Evolutionary conservation across 768 basidiomycete genomes (phyloP), one percentile per base, ranked within the genome.

Genomic region (Boletellus sp.): DNA sequence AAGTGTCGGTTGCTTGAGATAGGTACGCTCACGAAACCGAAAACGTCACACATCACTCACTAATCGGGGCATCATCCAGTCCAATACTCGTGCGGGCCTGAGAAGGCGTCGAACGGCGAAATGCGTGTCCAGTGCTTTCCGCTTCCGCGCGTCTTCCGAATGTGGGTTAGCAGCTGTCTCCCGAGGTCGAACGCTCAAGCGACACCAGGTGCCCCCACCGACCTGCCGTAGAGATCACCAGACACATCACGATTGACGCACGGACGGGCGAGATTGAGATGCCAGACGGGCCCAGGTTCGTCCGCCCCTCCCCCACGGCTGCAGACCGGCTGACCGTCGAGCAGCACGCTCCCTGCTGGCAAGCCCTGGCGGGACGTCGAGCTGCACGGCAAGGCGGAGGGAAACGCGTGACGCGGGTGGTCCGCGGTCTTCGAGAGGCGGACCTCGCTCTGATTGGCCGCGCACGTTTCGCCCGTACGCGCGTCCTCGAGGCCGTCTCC

Each of bases 221-320:
- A 44, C 80, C 89, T 42, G 82, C 84, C 10, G 72, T 87, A 12
- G 90, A 92, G 67, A 75, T 90, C 28, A 90, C 88, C 9, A 76
- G 72, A 37, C 62, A 75, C n/a, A 67, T 78, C 26, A 66, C 72
- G 9, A 67, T 86, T 39, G 71, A 84, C 51, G 50, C 70, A 43
- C 54, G 66, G 48, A 76, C 74, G 5, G 75, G 75, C 11, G 74
- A 78, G 59, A 74, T 87, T 6, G 72, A 77, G 52, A 62, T 84
- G 35, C 79, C 79, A 37, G 42, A 67, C 31, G 59, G 67, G 36
- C 53, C 68, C 32, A 73, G 70, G 81, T 78, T 50, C 50, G 75
- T 65, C 50, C 44, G 40, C 47, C 36, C 38, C 19, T n/a, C n/a
- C n/a, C n/a, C n/a, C n/a, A n/a, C n/a, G n/a, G n/a, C 40, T 48